A percentile compares a stretch with the other conserved stretches of the same genome.
phyloP scores from a whole-genome alignment of 768 basidiomycete species.

The Tubosaeta brunneosetosa region DNA sequence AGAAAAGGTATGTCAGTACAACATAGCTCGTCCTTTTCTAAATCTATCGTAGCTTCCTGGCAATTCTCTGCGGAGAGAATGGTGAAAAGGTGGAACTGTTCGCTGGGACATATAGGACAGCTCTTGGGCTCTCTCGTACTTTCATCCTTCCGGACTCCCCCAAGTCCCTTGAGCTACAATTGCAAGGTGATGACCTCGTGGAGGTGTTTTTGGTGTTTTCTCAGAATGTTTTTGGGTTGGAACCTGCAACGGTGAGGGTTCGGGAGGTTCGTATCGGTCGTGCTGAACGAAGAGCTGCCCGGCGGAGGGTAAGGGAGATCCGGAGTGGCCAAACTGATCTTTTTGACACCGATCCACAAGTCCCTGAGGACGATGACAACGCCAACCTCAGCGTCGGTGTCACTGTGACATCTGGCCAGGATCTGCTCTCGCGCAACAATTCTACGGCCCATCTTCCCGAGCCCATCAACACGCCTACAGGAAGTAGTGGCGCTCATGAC shows the following conservation, averaged over 20 bases:
- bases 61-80: constrained; percentile 87
- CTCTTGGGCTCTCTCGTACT: constrained; percentile 84
- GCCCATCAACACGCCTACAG: constrained; percentile 23
- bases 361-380: constrained; percentile 48
- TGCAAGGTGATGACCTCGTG: constrained; percentile 90
- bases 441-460: constrained; percentile 27
- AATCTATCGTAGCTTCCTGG: constrained; percentile 62
- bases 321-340: constrained; percentile 46
- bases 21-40: not conserved
- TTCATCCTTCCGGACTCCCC: constrained; percentile 92
- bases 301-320: constrained; percentile 71
- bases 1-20: constrained; percentile 59
- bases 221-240: constrained; percentile 88
- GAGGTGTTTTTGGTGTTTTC: constrained; percentile 89
- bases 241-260: constrained; percentile 91
- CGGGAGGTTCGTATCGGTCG: constrained; percentile 89
- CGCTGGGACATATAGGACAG: constrained; percentile 87
- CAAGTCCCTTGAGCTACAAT: constrained; percentile 76
- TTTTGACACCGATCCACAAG: constrained; percentile 41
- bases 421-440: constrained; percentile 25
- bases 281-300: constrained; percentile 79
- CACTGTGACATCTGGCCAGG: constrained; percentile 44
- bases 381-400: constrained; percentile 62
- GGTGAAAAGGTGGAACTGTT: constrained; percentile 93
- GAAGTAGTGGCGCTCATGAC: constrained; percentile 29